Conservation (phyloP, 176 grass and related monocot species). For the Carex pumila region DNA sequence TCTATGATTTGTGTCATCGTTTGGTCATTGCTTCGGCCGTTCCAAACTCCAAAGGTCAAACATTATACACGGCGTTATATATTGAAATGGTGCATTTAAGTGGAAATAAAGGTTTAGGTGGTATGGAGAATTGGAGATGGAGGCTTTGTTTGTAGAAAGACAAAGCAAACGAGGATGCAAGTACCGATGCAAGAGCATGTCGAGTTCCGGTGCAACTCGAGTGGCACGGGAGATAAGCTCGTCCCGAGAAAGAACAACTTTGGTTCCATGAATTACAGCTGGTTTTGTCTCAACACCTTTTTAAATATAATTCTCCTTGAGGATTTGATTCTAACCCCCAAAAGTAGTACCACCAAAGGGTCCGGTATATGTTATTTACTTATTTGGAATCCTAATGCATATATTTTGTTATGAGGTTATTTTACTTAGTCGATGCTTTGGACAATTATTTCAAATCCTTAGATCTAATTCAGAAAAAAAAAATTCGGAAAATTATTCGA, state of each 20-base stretch:
- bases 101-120: not conserved
- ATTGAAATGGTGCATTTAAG: not conserved
- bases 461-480: too few relatives aligned
- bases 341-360: too few relatives aligned
- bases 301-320: not conserved
- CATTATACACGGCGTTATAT: too few relatives aligned
- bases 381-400: too few relatives aligned
- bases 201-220: conserved; percentile 22
- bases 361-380: too few relatives aligned
- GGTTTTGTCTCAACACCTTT: conserved; percentile 4
- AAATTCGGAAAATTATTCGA: too few relatives aligned
- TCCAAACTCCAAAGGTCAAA: too few relatives aligned
- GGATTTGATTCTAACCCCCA: not conserved
- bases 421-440: too few relatives aligned
- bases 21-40: too few relatives aligned
- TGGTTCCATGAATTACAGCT: conserved; percentile 18
- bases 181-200: conserved; percentile 10
- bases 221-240: not conserved
- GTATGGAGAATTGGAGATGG: not conserved
- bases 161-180: not conserved
- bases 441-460: too few relatives aligned
- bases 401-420: too few relatives aligned
- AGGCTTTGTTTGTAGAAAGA: not conserved
- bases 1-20: too few relatives aligned
- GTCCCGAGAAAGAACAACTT: not conserved